Evolutionary conservation across 176 grass and related monocot species (phyloP).

Genomic region (Cenchrus purpureus): DNA sequence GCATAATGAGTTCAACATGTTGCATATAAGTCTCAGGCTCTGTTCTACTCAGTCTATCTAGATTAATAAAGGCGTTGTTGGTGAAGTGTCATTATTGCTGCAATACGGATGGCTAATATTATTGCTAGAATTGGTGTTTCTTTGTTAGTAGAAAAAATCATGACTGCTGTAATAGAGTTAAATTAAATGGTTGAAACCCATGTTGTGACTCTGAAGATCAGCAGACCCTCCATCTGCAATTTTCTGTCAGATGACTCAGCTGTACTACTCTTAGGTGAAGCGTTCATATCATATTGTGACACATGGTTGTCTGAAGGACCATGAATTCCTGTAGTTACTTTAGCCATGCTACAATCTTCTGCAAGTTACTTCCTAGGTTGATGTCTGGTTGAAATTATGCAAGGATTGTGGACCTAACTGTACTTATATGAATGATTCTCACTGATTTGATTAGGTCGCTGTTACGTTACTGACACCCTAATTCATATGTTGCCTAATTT

Average conservation of each 20-base stretch:
- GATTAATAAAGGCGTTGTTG: neutral
- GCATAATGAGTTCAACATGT: neutral
- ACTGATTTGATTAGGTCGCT: neutral
- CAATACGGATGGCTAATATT: neutral
- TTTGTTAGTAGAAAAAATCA: neutral
- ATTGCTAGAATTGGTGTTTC: neutral
- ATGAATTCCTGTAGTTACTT: neutral
- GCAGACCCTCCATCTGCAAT: neutral
- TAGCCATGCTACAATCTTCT: neutral
- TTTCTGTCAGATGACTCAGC: slow-evolving; percentile 14
- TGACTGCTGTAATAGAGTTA: neutral
- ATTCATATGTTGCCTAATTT: neutral
- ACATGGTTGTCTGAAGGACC: neutral
- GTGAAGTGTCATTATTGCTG: slow-evolving; percentile 15
- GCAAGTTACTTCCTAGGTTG: neutral
- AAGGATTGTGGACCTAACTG: neutral
- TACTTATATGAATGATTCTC: neutral
- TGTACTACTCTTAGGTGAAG: slow-evolving; percentile 7
- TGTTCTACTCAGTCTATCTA: neutral
- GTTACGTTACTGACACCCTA: neutral
- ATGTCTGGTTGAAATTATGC: neutral
- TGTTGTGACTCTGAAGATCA: neutral
- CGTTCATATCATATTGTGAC: neutral
- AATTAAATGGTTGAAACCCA: neutral
- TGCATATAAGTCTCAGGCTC: neutral